Conservation (phyloP, 257 asterid genomes). For the Thymus quinquecostatus region DNA sequence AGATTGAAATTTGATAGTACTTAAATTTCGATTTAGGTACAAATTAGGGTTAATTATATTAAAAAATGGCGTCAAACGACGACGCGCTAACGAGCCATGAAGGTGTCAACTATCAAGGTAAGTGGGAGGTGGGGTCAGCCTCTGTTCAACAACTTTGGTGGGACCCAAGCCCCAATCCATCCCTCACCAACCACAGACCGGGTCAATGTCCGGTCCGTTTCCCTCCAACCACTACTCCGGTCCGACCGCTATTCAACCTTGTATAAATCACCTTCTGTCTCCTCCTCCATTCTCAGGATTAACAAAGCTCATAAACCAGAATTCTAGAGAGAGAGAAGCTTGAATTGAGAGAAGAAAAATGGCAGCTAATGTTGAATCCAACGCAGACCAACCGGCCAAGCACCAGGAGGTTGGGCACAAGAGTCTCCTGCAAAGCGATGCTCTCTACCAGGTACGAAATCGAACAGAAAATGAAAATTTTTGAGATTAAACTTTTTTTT, state of each 20-base stretch:
- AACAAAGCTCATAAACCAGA: neutral
- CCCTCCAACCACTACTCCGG: conserved; percentile 35
- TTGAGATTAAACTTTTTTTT: neutral
- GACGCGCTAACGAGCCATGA: neutral
- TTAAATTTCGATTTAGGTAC: no score
- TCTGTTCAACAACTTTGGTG: conserved; percentile 28
- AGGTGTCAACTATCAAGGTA: neutral
- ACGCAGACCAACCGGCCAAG: conserved; percentile 39
- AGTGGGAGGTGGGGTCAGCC: neutral
- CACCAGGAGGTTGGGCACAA: conserved; percentile 90
- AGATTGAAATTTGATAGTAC: no score
- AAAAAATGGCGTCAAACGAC: no score
- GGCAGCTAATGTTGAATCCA: conserved; percentile 44
- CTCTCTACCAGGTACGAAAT: conserved; percentile 59
- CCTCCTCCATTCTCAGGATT: conserved; percentile 20
- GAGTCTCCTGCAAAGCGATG: conserved; percentile 82
- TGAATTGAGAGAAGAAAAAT: conserved; percentile 23
- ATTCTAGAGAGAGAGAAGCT: neutral
- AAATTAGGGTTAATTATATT: no score
- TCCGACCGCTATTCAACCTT: conserved; percentile 32
- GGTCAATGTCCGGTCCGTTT: conserved; percentile 35
- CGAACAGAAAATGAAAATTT: neutral
- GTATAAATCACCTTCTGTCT: conserved; percentile 32
- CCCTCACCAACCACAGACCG: conserved; percentile 58
- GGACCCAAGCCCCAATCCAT: conserved; percentile 26